These are phyloP conservation scores for Trichophyton rubrum DNA, from an alignment of 2,329 filamentous ascomycete genomes.

Conservation along the genomic window DNA sequence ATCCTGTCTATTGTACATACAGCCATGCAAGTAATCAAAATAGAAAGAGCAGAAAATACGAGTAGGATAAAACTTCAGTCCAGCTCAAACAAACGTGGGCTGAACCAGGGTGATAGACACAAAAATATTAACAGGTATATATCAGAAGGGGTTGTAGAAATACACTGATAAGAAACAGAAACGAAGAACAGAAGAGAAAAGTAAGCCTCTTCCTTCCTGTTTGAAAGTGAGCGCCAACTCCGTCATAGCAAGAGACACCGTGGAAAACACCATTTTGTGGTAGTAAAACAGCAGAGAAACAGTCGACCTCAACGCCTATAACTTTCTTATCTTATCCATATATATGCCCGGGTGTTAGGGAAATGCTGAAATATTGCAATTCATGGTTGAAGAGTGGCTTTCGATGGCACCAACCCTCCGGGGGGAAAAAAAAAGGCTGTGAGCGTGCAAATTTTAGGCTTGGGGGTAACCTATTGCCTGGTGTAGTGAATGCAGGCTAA, in stretches of 20 bases:
- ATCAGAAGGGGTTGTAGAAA: constrained; percentile 3
- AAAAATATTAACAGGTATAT: background rate
- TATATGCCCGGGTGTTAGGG: background rate
- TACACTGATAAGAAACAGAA: background rate
- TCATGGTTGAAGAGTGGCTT: background rate
- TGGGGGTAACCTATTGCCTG: background rate
- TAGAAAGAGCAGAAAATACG: background rate
- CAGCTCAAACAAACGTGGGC: background rate
- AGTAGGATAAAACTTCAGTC: background rate
- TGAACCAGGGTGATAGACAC: background rate
- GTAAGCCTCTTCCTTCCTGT: background rate
- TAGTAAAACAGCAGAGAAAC: background rate
- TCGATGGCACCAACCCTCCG: background rate
- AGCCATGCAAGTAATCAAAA: background rate
- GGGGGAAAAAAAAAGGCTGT: background rate
- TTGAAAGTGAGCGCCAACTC: constrained; percentile 1
- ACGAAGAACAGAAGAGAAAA: background rate
- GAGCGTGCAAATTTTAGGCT: background rate
- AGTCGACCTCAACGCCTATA: background rate
- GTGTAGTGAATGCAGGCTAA: background rate
- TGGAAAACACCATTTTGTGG: background rate
- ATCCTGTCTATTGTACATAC: background rate
- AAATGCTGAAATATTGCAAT: background rate
- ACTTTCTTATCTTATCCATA: background rate
- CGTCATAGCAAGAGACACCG: background rate